Evolutionary conservation across 1,284 basidiomycete genomes (phyloP).

Genomic region (Coniophora puteana): DNA sequence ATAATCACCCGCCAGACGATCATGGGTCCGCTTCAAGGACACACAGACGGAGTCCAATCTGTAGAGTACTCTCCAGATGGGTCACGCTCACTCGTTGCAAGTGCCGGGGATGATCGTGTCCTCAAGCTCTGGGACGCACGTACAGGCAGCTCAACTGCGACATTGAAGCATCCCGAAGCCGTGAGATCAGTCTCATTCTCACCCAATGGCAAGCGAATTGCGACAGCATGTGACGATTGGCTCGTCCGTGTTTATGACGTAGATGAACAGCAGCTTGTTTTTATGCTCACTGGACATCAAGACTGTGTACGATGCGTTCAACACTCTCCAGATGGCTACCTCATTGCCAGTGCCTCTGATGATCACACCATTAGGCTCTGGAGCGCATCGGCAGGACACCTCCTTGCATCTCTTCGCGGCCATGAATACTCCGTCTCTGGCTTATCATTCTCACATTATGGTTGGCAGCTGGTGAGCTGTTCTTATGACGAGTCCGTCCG

Average conservation of each 20-base stretch:
- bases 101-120: slow-evolving; percentile 8
- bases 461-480: no score
- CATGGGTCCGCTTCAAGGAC: not conserved
- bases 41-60: not conserved
- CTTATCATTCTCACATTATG: no score
- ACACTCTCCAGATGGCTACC: slow-evolving; percentile 8
- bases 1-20: not conserved
- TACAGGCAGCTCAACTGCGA: not conserved
- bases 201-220: slow-evolving; percentile 8
- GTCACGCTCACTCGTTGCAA: slow-evolving; percentile 8
- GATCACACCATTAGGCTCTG: slow-evolving; percentile 7
- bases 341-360: slow-evolving; percentile 34
- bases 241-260: slow-evolving; percentile 10
- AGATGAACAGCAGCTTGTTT: not conserved
- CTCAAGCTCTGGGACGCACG: slow-evolving; percentile 9
- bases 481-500: no score
- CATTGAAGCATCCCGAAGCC: slow-evolving; percentile 2
- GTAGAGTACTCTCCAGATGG: not conserved
- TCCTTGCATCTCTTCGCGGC: no score
- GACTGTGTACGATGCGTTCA: not conserved
- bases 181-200: slow-evolving; percentile 8
- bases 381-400: slow-evolving; percentile 1
- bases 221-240: slow-evolving; percentile 4
- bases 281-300: not conserved
- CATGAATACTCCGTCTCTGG: no score